Evolutionary conservation across 192 early-diverging fungal species (phyloP).

Genomic region (Lobosporangium transversale): DNA sequence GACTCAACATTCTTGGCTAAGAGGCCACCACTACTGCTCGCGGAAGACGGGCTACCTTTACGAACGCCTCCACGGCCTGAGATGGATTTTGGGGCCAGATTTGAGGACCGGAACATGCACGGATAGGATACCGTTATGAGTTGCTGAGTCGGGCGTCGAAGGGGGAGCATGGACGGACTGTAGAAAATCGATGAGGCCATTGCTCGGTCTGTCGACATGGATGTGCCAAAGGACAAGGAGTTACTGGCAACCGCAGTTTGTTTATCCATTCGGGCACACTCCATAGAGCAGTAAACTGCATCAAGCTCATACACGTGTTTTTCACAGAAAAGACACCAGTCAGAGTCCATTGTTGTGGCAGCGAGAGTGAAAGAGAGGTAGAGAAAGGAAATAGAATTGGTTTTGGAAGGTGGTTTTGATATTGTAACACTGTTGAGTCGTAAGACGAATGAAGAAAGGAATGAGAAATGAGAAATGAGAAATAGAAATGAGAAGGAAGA

Average conservation of each 20-base stretch:
- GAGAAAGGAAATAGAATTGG: background rate
- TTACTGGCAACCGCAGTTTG: conserved; percentile 15
- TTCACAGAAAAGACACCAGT: conserved; percentile 54
- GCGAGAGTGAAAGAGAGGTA: background rate
- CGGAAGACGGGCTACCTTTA: conserved; percentile 2
- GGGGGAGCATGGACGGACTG: background rate
- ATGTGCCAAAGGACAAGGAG: background rate
- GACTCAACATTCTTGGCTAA: too few relatives aligned
- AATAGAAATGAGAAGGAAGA: conserved; percentile 5
- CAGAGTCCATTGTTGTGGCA: conserved; percentile 37
- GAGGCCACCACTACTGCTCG: background rate
- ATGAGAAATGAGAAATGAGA: background rate
- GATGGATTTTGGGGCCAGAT: conserved; percentile 20
- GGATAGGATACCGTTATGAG: conserved; percentile 33
- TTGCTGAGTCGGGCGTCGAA: conserved; percentile 19
- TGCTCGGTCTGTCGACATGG: background rate
- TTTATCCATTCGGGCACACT: conserved; percentile 39
- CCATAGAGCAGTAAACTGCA: conserved; percentile 48
- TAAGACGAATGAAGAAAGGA: background rate
- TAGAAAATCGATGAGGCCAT: background rate
- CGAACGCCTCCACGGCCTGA: conserved; percentile 41
- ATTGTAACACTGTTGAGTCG: too few relatives aligned
- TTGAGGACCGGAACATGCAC: conserved; percentile 36
- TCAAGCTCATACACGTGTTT: conserved; percentile 45
- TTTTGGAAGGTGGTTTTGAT: background rate